phyloP scores from a whole-genome alignment of 768 basidiomycete genomes.

The Termitomyces sp. region DNA sequence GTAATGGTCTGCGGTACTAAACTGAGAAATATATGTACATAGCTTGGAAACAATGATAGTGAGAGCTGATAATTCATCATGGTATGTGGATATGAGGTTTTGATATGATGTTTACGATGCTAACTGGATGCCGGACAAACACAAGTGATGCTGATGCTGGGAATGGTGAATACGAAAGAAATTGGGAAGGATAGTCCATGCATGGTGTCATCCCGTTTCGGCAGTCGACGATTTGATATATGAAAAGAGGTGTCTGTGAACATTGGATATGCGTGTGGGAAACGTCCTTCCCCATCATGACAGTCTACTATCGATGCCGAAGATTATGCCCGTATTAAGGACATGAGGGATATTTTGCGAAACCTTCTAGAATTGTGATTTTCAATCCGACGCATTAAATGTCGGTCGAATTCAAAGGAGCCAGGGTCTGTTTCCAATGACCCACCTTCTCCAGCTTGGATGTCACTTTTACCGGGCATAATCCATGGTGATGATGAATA shows the following conservation, averaged over 20 bases:
- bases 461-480: slow-evolving; percentile 26
- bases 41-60: slow-evolving; percentile 12
- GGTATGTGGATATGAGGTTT: slow-evolving; percentile 7
- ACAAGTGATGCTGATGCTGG: slow-evolving; percentile 17
- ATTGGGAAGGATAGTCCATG: slow-evolving; percentile 6
- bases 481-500: slow-evolving; percentile 34
- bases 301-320: not conserved
- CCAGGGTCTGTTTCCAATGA: slow-evolving; percentile 28
- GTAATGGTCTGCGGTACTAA: slow-evolving; percentile 5
- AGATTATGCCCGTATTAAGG: slow-evolving; percentile 9
- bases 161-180: slow-evolving; percentile 10
- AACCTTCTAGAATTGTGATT: slow-evolving; percentile 27
- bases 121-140: slow-evolving; percentile 11
- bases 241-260: slow-evolving; percentile 3
- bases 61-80: slow-evolving; percentile 7
- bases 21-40: slow-evolving; percentile 9
- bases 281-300: not conserved
- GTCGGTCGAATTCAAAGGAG: slow-evolving; percentile 33
- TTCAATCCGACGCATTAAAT: slow-evolving; percentile 37
- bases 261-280: not conserved
- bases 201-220: not conserved
- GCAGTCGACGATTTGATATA: not conserved
- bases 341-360: slow-evolving; percentile 13
- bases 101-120: slow-evolving; percentile 16
- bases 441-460: slow-evolving; percentile 24